A percentile compares a stretch with the other conserved stretches of the same genome.
Evolutionary conservation across 1,284 basidiomycete species (phyloP).

Genomic region (Salmacisia buchloeana): DNA sequence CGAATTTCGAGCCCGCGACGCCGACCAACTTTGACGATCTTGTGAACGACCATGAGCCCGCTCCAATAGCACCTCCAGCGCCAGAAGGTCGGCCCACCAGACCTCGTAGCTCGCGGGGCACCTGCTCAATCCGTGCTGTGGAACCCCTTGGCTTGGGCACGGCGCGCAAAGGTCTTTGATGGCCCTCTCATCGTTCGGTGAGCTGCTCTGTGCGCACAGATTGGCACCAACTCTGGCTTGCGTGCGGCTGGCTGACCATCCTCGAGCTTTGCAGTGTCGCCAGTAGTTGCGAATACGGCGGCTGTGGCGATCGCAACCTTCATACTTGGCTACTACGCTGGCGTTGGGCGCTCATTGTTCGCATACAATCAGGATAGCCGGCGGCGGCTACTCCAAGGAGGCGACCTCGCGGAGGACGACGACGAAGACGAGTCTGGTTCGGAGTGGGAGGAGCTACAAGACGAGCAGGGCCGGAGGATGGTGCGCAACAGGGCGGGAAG

Average conservation of each 20-base stretch:
- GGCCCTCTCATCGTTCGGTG: background rate
- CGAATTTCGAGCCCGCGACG: no score
- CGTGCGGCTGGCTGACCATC: background rate
- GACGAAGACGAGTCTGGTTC: conserved; percentile 13
- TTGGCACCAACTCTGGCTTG: background rate
- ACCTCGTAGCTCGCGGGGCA: no score
- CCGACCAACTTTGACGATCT: no score
- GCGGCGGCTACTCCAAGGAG: background rate
- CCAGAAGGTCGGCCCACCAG: no score
- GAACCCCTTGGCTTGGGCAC: no score
- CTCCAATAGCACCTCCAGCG: no score
- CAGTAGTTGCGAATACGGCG: conserved; percentile 3
- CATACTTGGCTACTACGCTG: conserved; percentile 37
- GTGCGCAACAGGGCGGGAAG: conserved; percentile 11
- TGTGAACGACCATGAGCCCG: no score
- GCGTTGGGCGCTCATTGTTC: conserved; percentile 32
- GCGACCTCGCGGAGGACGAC: conserved; percentile 7
- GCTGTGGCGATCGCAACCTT: conserved; percentile 32
- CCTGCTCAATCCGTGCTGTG: no score
- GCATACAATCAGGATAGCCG: conserved; percentile 25
- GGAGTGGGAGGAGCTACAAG: conserved; percentile 18
- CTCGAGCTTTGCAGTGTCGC: background rate
- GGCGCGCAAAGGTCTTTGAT: background rate
- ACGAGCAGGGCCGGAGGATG: conserved; percentile 20
- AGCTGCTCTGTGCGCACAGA: background rate